phyloP scores from a whole-genome alignment of 352 stramenopile genomes.

The Globisporangium cylindrosporum region DNA sequence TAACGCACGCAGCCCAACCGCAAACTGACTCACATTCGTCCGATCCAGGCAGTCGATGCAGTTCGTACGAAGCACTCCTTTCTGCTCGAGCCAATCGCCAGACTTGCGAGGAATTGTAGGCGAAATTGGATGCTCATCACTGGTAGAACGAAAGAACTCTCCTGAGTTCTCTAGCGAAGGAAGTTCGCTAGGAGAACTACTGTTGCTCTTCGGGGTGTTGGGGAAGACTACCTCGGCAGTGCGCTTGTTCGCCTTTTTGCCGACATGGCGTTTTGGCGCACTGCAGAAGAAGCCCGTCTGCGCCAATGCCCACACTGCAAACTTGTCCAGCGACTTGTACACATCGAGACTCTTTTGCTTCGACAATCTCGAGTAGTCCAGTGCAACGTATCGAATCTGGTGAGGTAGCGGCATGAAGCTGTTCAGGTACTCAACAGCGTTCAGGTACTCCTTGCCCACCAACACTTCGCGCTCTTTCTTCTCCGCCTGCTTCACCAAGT shows the following conservation, averaged over 20 bases:
- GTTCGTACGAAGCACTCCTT: conserved; percentile 98
- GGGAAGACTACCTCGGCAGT: conserved; percentile 46
- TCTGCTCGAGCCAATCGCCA: conserved; percentile 93
- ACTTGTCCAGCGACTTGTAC: conserved; percentile 91
- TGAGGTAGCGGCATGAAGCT: conserved; percentile 88
- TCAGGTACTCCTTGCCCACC: conserved; percentile 96
- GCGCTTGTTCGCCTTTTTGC: conserved; percentile 54
- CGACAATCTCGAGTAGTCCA: conserved; percentile 94
- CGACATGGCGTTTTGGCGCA: conserved; percentile 74
- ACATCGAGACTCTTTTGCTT: conserved; percentile 96
- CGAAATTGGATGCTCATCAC: conserved; percentile 29
- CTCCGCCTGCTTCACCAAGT: conserved; percentile 98
- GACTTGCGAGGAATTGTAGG: conserved; percentile 77
- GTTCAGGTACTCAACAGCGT: conserved; percentile 98
- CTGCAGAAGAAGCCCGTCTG: conserved; percentile 98
- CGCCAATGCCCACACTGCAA: conserved; percentile 95
- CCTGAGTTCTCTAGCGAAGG: background rate
- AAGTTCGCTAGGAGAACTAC: background rate
- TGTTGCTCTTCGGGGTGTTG: conserved; percentile 8
- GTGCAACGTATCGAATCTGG: conserved; percentile 95
- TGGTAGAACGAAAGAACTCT: conserved; percentile 2
- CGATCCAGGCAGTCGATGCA: conserved; percentile 96
- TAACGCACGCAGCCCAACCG: conserved; percentile 88
- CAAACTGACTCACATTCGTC: conserved; percentile 88
- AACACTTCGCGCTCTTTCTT: conserved; percentile 97